Conservation (phyloP, 2,329 filamentous ascomycete species). For the Exophiala mesophila region DNA sequence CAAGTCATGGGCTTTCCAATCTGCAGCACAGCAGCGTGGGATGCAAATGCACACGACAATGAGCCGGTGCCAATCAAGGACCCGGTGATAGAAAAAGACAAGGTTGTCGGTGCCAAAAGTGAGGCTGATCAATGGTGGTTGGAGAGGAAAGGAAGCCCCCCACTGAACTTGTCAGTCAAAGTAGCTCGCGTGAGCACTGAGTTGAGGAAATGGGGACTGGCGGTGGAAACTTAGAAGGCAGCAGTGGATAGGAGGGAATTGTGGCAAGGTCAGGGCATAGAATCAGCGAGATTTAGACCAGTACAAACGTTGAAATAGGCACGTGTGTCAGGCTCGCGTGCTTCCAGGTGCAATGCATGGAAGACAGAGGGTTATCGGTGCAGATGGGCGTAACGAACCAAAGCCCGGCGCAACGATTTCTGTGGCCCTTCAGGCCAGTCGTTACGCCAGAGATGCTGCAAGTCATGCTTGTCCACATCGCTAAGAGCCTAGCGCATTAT, state of each 20-base stretch:
- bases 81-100: neutral
- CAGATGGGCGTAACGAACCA: too few relatives aligned
- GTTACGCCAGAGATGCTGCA: neutral
- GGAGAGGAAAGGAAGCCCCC: too few relatives aligned
- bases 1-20: slow-evolving; percentile 7
- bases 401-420: too few relatives aligned
- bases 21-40: slow-evolving; percentile 5
- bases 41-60: slow-evolving; percentile 17
- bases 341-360: slow-evolving; percentile 4
- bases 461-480: neutral
- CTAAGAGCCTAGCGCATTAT: too few relatives aligned
- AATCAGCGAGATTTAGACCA: slow-evolving; percentile 17
- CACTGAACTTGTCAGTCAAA: slow-evolving; percentile 9
- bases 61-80: slow-evolving; percentile 13
- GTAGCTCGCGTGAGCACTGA: slow-evolving; percentile 24
- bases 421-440: too few relatives aligned
- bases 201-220: neutral
- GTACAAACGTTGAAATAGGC: slow-evolving; percentile 22
- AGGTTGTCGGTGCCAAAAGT: too few relatives aligned
- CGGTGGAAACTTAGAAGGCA: neutral
- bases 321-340: slow-evolving; percentile 21
- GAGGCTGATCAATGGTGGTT: too few relatives aligned
- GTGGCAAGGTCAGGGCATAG: slow-evolving; percentile 1
- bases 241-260: neutral
- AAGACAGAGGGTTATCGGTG: too few relatives aligned